Conservation (phyloP, 306 rosid species). For the Ammopiptanthus mongolicus region DNA sequence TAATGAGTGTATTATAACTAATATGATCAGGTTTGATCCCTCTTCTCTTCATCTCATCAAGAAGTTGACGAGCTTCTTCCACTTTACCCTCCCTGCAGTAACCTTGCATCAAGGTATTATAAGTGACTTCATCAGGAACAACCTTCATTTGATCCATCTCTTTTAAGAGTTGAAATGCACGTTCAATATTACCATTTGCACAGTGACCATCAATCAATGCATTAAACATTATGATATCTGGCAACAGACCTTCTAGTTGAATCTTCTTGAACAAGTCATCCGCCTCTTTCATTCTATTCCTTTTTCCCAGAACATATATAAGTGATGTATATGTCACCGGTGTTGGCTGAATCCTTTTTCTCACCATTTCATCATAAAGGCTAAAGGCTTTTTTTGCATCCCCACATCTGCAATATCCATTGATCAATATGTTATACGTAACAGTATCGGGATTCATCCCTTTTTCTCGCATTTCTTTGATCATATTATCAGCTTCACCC, state of each 20-base stretch:
- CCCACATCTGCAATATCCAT: constrained; percentile 73
- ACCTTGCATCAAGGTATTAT: constrained; percentile 88
- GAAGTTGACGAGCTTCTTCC: constrained; percentile 76
- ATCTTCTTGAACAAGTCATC: constrained; percentile 60
- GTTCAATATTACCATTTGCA: constrained; percentile 46
- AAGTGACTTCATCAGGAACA: constrained; percentile 73
- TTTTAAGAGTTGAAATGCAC: constrained; percentile 56
- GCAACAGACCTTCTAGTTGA: constrained; percentile 43
- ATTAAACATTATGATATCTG: constrained; percentile 69
- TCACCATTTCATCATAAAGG: constrained; percentile 60
- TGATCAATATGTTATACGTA: constrained; percentile 74
- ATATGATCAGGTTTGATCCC: constrained; percentile 81
- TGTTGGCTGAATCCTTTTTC: constrained; percentile 49
- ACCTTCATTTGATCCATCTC: constrained; percentile 71
- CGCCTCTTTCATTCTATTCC: constrained; percentile 65
- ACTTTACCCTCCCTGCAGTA: constrained; percentile 74
- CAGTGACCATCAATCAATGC: constrained; percentile 85
- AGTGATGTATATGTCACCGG: constrained; percentile 75
- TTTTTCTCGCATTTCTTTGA: constrained; percentile 57
- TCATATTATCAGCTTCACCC: constrained; percentile 54
- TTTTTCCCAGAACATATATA: constrained; percentile 53
- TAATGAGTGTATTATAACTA: constrained; percentile 78
- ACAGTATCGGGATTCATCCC: constrained; percentile 60
- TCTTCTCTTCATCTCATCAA: constrained; percentile 71
- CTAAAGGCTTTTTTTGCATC: constrained; percentile 58